Conservation (phyloP, 1,139 yeast species). For the Protomyces inundatus region DNA sequence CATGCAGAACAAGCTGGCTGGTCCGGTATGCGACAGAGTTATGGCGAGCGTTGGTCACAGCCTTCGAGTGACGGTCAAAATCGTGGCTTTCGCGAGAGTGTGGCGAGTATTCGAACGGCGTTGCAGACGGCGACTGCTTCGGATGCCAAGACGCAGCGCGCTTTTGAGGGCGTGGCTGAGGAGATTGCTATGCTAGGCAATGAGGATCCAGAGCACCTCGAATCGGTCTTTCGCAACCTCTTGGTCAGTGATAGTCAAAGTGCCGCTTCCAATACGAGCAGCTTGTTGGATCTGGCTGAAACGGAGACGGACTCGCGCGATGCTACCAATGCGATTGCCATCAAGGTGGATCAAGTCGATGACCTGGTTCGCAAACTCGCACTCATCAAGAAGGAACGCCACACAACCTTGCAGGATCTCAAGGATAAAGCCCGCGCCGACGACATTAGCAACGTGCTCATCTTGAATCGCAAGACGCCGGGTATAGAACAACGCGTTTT, state of each 20-base stretch:
- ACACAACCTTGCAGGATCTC: slow-evolving; percentile 56
- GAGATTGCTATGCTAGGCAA: background rate
- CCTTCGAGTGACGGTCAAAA: slow-evolving; percentile 40
- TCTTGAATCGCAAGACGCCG: slow-evolving; percentile 57
- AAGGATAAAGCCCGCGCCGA: slow-evolving; percentile 67
- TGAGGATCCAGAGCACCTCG: background rate
- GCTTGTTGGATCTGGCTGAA: slow-evolving; percentile 62
- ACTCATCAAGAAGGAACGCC: slow-evolving; percentile 55
- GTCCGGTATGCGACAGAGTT: slow-evolving; percentile 37
- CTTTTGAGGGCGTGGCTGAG: background rate
- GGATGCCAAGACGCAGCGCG: slow-evolving; percentile 45
- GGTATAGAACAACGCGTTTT: slow-evolving; percentile 60
- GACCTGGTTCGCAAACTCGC: slow-evolving; percentile 46
- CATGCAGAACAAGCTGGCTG: slow-evolving; percentile 42
- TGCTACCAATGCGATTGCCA: slow-evolving; percentile 41
- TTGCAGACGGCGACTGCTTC: slow-evolving; percentile 63
- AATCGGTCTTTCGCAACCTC: background rate
- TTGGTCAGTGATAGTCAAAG: background rate
- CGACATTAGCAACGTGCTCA: slow-evolving; percentile 73
- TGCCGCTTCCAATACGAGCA: slow-evolving; percentile 35
- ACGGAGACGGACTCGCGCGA: slow-evolving; percentile 39
- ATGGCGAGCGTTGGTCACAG: slow-evolving; percentile 43
- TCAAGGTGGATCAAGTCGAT: slow-evolving; percentile 47
- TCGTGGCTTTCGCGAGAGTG: slow-evolving; percentile 46
- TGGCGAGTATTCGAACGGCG: slow-evolving; percentile 56